Percentiles rank a stretch among this genome's conserved stretches.
These are phyloP conservation scores for Agroathelia rolfsii DNA, from an alignment of 1,284 basidiomycete genomes.

Conservation along the genomic window DNA sequence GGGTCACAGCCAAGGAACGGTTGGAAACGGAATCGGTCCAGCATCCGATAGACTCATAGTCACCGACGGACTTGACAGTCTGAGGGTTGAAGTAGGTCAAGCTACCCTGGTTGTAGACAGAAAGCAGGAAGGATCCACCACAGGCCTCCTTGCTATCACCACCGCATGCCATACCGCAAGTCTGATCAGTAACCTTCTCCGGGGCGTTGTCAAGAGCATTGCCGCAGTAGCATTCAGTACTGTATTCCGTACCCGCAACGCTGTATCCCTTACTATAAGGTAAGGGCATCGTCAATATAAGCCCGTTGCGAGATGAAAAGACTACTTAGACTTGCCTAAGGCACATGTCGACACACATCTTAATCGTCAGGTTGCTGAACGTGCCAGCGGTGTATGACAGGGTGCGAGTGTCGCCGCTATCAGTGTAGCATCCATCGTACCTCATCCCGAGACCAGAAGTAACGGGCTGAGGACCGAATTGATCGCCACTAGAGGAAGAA, in stretches of 20 bases:
- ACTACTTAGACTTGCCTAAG: no score
- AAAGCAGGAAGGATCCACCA: conserved; percentile 50
- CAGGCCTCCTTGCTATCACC: conserved; percentile 36
- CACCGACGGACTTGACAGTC: conserved; percentile 40
- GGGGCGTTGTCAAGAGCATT: not conserved
- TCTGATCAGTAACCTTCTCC: not conserved
- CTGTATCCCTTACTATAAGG: no score
- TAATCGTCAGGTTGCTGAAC: no score
- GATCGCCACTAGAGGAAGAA: no score
- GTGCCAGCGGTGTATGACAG: no score
- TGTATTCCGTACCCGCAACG: not conserved
- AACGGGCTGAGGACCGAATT: no score
- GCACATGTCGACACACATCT: no score
- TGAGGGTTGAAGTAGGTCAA: conserved; percentile 41
- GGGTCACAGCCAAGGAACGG: conserved; percentile 38
- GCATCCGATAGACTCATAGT: conserved; percentile 57
- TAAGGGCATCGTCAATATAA: no score
- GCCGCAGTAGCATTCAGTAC: not conserved
- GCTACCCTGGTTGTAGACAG: conserved; percentile 52
- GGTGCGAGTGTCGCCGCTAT: no score
- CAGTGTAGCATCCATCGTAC: no score
- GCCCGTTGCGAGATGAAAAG: no score
- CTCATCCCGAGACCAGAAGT: no score
- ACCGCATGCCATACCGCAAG: conserved; percentile 1
- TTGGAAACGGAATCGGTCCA: conserved; percentile 41